Percentiles rank a stretch among this genome's conserved stretches.
These are phyloP conservation scores for Paramecium primaurelia DNA, from an alignment of 73 alveolate species.

Conservation along the genomic window DNA sequence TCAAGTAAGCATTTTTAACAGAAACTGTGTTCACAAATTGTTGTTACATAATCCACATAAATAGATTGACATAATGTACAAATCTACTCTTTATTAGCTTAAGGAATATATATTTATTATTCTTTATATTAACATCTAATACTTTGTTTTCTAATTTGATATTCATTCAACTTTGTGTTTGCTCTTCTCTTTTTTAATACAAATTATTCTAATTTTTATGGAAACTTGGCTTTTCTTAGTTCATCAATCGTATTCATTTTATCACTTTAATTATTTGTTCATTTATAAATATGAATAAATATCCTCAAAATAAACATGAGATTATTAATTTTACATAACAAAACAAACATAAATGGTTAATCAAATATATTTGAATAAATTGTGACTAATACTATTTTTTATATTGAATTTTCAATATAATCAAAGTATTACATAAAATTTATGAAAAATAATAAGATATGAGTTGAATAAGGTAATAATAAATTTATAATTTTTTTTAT, in stretches of 20 bases:
- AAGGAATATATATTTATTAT: not conserved
- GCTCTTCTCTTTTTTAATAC: not conserved
- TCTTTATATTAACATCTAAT: not conserved
- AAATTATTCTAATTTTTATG: constrained; percentile 18
- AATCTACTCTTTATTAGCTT: not conserved
- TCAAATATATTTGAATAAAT: not conserved
- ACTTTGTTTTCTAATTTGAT: not conserved
- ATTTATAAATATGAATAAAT: not conserved
- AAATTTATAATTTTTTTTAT: not conserved
- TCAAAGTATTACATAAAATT: no score
- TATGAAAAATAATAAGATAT: not conserved
- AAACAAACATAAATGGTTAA: not conserved
- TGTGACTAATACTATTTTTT: not conserved
- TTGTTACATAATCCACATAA: not conserved
- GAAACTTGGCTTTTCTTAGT: constrained; percentile 65
- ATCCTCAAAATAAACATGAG: not conserved
- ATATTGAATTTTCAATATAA: not conserved
- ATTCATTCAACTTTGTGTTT: not conserved
- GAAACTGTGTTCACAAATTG: not conserved
- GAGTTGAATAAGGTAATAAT: not conserved
- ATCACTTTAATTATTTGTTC: not conserved
- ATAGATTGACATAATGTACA: not conserved
- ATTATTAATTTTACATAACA: not conserved
- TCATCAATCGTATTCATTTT: not conserved
- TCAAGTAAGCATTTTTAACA: constrained; percentile 7